Evolutionary conservation across 2,329 filamentous ascomycete species (phyloP), one percentile per base, ranked within the genome.

Genomic region (Phialophora macrospora): DNA sequence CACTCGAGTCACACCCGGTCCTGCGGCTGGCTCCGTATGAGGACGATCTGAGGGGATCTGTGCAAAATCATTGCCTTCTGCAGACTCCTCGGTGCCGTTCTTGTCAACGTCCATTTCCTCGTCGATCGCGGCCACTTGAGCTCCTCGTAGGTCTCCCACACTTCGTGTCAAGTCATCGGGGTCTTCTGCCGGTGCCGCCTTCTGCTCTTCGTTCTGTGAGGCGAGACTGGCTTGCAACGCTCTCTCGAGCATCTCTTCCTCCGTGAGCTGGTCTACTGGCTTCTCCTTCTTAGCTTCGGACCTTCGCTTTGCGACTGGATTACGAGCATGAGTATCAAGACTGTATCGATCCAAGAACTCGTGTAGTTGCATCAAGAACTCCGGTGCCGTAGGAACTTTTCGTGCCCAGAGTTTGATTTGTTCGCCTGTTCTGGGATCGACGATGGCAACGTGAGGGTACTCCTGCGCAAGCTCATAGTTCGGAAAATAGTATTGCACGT

Each of bases 331-430:
- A 52, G 87, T 87, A 32, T 90, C 92, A 58, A 99, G 82, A 75
- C 93, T 97, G 80, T 98, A 99, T 26, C 95, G 88, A 75, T 98
- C 95, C n/a, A 99, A 85, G 73, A 99, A 99, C 77, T 98, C 94
- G 74, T 92, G 91, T 1, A 99, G 84, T 75, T 97, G 92, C 74
- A 93, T 92, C 67, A 96, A 86, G 72, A 99, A 98, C 14, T 97
- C 93, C 9, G 85, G 77, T 0, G 92, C 81, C 46, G 84, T 85
- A 0, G 93, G 89, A 1, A 93, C 92, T 8, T 87, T 84, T 1
- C 94, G 93, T 14, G 91, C 93, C 94, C 95, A 98, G 1, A 93
- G 87, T 80, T 99, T 99, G 76, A 99, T 91, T 77, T 97, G 93
- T 79, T 99, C 95, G 67, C 95, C 95, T 0, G 95, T 99, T 66